phyloP scores from a whole-genome alignment of 257 asterid genomes.

The Gentiana dahurica region DNA sequence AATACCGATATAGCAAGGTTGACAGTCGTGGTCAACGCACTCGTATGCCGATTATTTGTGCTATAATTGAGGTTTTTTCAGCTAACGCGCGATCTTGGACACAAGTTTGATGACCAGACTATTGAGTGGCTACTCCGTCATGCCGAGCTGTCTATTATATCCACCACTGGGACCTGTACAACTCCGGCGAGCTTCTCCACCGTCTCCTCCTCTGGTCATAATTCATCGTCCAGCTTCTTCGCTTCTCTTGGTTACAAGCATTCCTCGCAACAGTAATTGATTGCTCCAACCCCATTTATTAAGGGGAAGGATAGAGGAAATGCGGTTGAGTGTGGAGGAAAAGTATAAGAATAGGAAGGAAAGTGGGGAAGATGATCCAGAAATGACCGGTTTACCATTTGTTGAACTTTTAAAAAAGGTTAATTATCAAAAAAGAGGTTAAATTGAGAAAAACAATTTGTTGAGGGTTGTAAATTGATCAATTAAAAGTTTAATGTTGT shows the following conservation, averaged over 20 bases:
- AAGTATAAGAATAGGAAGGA: too few relatives aligned
- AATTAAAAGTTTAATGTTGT: too few relatives aligned
- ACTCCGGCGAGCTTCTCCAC: conserved; percentile 84
- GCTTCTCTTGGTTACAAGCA: conserved; percentile 58
- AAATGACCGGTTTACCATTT: too few relatives aligned
- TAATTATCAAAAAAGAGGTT: too few relatives aligned
- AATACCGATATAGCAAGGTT: conserved; percentile 95
- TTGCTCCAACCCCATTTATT: conserved; percentile 63
- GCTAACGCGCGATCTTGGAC: conserved; percentile 88
- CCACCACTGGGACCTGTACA: conserved; percentile 93
- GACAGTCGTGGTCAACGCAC: conserved; percentile 94
- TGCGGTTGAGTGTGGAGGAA: too few relatives aligned
- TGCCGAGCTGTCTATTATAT: conserved; percentile 93
- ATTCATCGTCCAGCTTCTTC: conserved; percentile 11
- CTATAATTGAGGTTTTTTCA: conserved; percentile 78
- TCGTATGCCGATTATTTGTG: conserved; percentile 96
- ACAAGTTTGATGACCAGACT: conserved; percentile 95
- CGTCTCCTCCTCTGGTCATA: conserved; percentile 15
- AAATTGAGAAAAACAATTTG: too few relatives aligned
- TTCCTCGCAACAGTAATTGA: conserved; percentile 35
- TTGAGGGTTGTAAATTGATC: too few relatives aligned
- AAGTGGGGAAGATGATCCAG: too few relatives aligned
- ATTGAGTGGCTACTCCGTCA: conserved; percentile 97
- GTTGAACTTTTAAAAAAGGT: too few relatives aligned
- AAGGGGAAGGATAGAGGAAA: conserved; percentile 42